phyloP scores from a whole-genome alignment of 148 eudicot genomes.

The Limonium bicolor region DNA sequence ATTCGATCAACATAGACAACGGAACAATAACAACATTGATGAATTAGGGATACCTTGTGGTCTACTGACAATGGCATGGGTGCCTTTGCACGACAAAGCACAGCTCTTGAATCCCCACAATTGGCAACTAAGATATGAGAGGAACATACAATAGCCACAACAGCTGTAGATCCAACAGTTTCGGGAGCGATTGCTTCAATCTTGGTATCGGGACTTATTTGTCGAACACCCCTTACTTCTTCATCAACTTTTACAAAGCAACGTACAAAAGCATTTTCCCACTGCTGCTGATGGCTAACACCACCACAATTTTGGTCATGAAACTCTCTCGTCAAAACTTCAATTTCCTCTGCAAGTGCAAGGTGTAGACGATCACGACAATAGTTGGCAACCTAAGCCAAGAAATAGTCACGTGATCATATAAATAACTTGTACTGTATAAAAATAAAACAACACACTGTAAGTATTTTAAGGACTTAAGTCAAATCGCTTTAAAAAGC shows the following conservation, averaged over 20 bases:
- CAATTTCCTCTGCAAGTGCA: constrained; percentile 34
- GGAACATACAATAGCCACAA: constrained; percentile 43
- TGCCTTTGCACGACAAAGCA: constrained; percentile 62
- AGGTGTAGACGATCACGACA: constrained; percentile 41
- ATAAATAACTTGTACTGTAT: background rate
- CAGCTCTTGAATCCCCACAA: constrained; percentile 70
- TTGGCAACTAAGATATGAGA: constrained; percentile 57
- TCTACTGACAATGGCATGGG: constrained; percentile 41
- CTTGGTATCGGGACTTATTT: constrained; percentile 8
- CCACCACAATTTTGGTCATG: constrained; percentile 7
- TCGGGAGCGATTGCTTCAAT: constrained; percentile 40
- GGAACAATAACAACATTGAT: background rate
- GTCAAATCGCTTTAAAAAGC: background rate
- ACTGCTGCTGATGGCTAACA: constrained; percentile 16
- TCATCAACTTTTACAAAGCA: constrained; percentile 40
- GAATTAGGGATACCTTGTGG: constrained; percentile 33
- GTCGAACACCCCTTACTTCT: constrained; percentile 34
- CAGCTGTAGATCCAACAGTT: constrained; percentile 70
- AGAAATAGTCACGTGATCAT: background rate
- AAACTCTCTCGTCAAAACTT: constrained; percentile 5
- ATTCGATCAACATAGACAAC: background rate
- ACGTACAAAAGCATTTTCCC: constrained; percentile 27
- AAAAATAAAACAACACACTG: background rate
- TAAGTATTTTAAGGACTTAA: background rate
- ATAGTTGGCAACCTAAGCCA: constrained; percentile 38